Evolutionary conservation across 2,329 filamentous ascomycete genomes (phyloP).

Genomic region (Colletotrichum orbiculare): DNA sequence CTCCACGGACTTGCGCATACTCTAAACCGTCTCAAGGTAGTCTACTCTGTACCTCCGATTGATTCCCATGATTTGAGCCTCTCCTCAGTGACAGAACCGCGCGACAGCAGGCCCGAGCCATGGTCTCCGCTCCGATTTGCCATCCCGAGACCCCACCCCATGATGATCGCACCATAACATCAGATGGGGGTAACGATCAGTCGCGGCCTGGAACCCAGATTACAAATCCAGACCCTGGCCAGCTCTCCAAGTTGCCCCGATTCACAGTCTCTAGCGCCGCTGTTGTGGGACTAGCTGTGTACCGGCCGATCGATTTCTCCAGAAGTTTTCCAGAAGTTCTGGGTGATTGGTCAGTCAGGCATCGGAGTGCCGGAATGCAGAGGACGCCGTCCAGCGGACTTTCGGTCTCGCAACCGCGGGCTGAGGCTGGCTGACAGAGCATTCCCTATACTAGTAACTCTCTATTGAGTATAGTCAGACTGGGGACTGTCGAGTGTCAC

Average conservation of each 20-base stretch:
- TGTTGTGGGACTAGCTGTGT: too few species aligned
- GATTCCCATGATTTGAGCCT: background rate
- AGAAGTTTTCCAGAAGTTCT: too few species aligned
- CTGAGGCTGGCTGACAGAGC: too few species aligned
- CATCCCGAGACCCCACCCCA: conserved; percentile 1
- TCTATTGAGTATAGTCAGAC: too few species aligned
- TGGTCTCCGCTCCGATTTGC: background rate
- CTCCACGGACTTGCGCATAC: conserved; percentile 21
- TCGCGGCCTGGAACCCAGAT: background rate
- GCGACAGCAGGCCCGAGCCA: background rate
- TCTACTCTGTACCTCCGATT: conserved; percentile 6
- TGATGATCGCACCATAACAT: conserved; percentile 26
- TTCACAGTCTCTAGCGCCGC: too few species aligned
- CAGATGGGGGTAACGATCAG: conserved; percentile 13
- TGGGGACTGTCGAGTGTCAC: too few species aligned
- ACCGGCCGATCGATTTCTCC: too few species aligned
- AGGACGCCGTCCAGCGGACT: too few species aligned
- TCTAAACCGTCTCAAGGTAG: conserved; percentile 1
- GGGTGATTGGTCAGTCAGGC: too few species aligned
- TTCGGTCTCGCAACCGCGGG: too few species aligned
- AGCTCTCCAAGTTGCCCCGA: background rate
- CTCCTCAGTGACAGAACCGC: background rate
- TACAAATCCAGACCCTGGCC: conserved; percentile 24
- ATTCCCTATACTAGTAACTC: too few species aligned
- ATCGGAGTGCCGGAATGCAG: too few species aligned